Base-by-base conservation (phyloP, 257 asterid genomes). In the Osmanthus fragrans region DNA sequence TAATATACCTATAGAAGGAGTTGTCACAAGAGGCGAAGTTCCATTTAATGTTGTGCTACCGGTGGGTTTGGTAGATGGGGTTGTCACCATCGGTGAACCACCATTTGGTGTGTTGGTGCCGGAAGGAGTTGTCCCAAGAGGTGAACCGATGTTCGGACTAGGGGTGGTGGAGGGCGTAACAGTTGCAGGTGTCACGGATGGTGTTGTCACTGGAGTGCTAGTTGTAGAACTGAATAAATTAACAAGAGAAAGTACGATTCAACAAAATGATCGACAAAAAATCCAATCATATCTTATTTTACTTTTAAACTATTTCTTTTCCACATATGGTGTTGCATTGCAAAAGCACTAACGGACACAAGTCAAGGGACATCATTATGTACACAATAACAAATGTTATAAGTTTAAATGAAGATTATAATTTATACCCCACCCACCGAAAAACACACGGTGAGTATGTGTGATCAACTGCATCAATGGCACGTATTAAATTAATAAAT, bases 41-140 rank as follows among this genome's bases (percentile, higher is more conserved):
- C 51, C 51, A 3, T 45, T 45, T 45, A 45, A 45, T 45, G 51
- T 45, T 12, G 51, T 45, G 49, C 49, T 42, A 3, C 49, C 18
- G 49, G 18, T 11, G 18, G 18, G 12, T 1, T 70, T 42, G 1
- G 71, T 21, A 40, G 85, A 74, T 0, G 96, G 92, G 67, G 84
- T 85, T 11, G 92, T 92, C 49, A 87, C 75, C 7, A 83, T 49
- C 0, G 96, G 92, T 18, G 84, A n/a, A 34, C 83, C 78, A 0
- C 87, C 88, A 7, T 86, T 82, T 2, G 86, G 75, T 11, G 79
- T 81, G 33, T 79, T 80, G 75, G 73, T 74, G 73, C 72, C 19
- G 9, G 85, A 58, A 8, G 79, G 51, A 42, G 49, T 11, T 71
- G 45, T 88, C 87, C 12, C 49, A 42, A 42, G 4, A 12, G 51